Conservation (phyloP, 2,329 filamentous ascomycete genomes). For the Ophiosphaerella herpotricha region DNA sequence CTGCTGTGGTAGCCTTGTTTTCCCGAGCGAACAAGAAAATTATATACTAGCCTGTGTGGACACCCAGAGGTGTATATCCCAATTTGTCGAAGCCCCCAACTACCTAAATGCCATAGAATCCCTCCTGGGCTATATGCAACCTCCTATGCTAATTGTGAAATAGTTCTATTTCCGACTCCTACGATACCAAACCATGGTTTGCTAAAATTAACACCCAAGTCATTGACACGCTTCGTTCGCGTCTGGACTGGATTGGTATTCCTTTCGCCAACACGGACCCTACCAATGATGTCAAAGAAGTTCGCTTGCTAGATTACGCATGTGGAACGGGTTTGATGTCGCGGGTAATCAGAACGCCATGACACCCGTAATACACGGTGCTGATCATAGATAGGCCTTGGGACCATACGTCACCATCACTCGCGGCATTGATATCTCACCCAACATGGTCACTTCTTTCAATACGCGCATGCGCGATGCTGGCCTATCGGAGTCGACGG, state of each 20-base stretch:
- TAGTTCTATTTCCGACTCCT: conserved; percentile 57
- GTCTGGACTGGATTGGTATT: conserved; percentile 66
- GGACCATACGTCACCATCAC: conserved; percentile 66
- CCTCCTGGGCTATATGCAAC: too few relatives aligned
- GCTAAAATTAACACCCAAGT: conserved; percentile 59
- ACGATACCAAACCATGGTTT: conserved; percentile 60
- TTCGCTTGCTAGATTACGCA: conserved; percentile 73
- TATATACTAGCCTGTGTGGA: too few relatives aligned
- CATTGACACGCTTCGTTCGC: conserved; percentile 58
- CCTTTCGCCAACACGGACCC: conserved; percentile 52
- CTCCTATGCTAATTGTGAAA: too few relatives aligned
- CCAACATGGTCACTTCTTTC: conserved; percentile 71
- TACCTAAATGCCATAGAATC: too few relatives aligned
- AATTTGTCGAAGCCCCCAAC: too few relatives aligned
- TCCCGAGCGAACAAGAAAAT: too few relatives aligned
- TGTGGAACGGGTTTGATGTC: conserved; percentile 73
- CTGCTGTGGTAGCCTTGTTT: too few relatives aligned
- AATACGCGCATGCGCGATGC: conserved; percentile 59
- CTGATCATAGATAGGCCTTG: conserved; percentile 53
- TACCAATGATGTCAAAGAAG: conserved; percentile 36
- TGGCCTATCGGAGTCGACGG: conserved; percentile 16
- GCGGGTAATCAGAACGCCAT: conserved; percentile 53
- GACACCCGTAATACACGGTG: neutral
- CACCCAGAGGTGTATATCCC: too few relatives aligned
- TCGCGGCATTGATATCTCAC: conserved; percentile 71